Evolutionary conservation across 768 basidiomycete genomes (phyloP).

Genomic region (Rhizopogon rudus): DNA sequence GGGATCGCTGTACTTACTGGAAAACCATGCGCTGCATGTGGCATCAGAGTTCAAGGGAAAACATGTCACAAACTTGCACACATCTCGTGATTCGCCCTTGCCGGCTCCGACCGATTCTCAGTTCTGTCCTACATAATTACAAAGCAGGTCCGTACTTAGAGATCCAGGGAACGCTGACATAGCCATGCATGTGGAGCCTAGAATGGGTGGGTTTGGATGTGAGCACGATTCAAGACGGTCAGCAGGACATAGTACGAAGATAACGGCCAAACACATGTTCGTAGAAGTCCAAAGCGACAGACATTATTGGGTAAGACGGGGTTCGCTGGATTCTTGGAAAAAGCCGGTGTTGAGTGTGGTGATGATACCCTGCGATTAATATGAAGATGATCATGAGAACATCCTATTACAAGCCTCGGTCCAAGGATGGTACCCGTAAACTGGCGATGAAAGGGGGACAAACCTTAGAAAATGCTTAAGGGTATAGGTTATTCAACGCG

Average conservation of each 20-base stretch:
- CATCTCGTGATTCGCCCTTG: background rate
- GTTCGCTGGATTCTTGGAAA: constrained; percentile 1
- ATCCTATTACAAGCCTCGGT: constrained; percentile 8
- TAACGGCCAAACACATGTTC: constrained; percentile 20
- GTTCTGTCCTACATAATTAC: background rate
- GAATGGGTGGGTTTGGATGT: background rate
- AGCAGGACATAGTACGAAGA: constrained; percentile 3
- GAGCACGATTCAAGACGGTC: background rate
- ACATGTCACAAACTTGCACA: background rate
- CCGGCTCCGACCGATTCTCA: constrained; percentile 1
- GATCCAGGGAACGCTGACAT: background rate
- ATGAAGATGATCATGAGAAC: constrained; percentile 22
- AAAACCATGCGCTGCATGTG: background rate
- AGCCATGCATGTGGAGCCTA: background rate
- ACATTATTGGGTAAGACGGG: background rate
- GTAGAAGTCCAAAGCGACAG: constrained; percentile 11
- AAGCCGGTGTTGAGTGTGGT: constrained; percentile 10
- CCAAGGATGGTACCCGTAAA: constrained; percentile 7
- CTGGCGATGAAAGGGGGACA: background rate
- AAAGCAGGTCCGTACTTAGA: background rate
- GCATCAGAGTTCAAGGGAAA: background rate
- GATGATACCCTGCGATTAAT: constrained; percentile 15
- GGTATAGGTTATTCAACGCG: background rate
- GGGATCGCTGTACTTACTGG: background rate
- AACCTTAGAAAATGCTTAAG: background rate